Evolutionary conservation across 1,284 basidiomycete genomes (phyloP).

Genomic region (Rhodotorula sp.): DNA sequence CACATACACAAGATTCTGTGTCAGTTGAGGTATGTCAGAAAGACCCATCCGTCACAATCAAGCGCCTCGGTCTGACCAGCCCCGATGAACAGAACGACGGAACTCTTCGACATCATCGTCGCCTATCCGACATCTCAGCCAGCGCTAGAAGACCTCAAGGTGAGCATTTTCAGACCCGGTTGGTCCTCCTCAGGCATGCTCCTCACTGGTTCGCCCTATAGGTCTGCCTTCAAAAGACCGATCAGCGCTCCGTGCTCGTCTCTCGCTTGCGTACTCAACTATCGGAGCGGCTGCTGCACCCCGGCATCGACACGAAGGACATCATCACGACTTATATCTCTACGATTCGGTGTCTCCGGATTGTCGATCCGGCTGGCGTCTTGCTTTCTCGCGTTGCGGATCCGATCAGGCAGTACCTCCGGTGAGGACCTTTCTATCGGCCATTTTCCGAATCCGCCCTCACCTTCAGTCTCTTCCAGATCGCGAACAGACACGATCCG

Average conservation of each 20-base stretch:
- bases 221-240: constrained; percentile 75
- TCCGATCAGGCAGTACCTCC: constrained; percentile 80
- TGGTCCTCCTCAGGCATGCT: too few species aligned
- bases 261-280: constrained; percentile 23
- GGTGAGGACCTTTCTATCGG: constrained; percentile 54
- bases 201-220: constrained; percentile 45
- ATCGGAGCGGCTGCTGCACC: constrained; percentile 74
- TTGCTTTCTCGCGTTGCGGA: constrained; percentile 87
- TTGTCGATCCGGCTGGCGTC: constrained; percentile 88
- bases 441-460: not conserved
- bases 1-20: constrained; percentile 81
- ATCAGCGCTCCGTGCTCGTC: constrained; percentile 70
- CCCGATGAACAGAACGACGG: constrained; percentile 61
- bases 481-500: constrained; percentile 86
- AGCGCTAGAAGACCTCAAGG: constrained; percentile 84
- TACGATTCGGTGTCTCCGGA: constrained; percentile 84
- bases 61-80: not conserved
- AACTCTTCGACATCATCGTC: constrained; percentile 94
- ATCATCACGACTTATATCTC: constrained; percentile 92
- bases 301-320: constrained; percentile 90
- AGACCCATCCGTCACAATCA: not conserved
- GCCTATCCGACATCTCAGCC: constrained; percentile 84
- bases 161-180: constrained; percentile 47
- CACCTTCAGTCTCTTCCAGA: constrained; percentile 50
- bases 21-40: constrained; percentile 65